These are phyloP conservation scores for Geum urbanum DNA, from an alignment of 306 rosid genomes.

Conservation along the genomic window DNA sequence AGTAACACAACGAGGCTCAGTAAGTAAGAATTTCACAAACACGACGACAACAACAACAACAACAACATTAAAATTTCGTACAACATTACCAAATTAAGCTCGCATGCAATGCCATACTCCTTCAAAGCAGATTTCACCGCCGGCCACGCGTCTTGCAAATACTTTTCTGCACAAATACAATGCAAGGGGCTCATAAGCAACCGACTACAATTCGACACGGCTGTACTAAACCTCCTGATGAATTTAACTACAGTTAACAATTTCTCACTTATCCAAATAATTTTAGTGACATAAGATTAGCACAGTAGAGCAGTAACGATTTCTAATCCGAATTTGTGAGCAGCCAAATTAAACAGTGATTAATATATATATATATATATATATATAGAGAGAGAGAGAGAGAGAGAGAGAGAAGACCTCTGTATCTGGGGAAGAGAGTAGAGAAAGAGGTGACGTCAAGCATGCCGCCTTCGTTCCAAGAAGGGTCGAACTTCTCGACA, in stretches of 20 bases:
- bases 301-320: neutral
- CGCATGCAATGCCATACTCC: slow-evolving; percentile 49
- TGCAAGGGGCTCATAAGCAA: neutral
- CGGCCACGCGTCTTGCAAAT: slow-evolving; percentile 78
- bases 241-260: too few species aligned
- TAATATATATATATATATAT: too few species aligned
- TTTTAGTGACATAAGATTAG: neutral
- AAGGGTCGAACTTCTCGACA: slow-evolving; percentile 69
- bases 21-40: too few species aligned
- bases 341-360: neutral
- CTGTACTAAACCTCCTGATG: too few species aligned
- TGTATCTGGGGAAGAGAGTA: slow-evolving; percentile 78
- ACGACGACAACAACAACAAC: too few species aligned
- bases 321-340: too few species aligned
- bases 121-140: slow-evolving; percentile 57
- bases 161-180: slow-evolving; percentile 47
- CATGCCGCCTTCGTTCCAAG: slow-evolving; percentile 90
- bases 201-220: neutral
- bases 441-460: slow-evolving; percentile 84
- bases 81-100: slow-evolving; percentile 59
- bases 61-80: neutral
- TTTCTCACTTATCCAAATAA: neutral
- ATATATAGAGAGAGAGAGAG: slow-evolving; percentile 1
- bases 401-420: slow-evolving; percentile 27
- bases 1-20: neutral